Conservation (phyloP, 176 grass and related monocot genomes). For the Carex kokanica region DNA sequence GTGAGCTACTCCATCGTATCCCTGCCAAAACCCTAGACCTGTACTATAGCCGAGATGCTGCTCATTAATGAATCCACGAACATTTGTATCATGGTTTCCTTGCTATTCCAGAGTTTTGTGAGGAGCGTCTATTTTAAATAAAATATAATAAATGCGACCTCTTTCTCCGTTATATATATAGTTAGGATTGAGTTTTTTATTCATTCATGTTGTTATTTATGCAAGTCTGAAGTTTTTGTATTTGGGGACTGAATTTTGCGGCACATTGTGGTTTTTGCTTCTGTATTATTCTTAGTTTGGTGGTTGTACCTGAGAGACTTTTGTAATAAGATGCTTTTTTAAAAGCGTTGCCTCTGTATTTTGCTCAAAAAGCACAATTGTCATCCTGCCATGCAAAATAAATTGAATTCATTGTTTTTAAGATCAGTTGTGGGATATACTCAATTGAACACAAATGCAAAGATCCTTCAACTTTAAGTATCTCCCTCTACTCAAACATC, state of each 20-base stretch:
- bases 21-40: conserved; percentile 82
- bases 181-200: conserved; percentile 5
- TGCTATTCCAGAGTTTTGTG: neutral
- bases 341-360: neutral
- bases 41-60: conserved; percentile 75
- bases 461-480: no score
- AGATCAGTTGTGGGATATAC: neutral
- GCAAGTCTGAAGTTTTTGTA: neutral
- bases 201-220: conserved; percentile 14
- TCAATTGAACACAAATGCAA: no score
- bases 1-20: conserved; percentile 78
- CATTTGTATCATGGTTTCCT: conserved; percentile 6
- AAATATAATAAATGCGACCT: neutral
- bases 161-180: conserved; percentile 10
- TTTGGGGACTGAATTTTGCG: neutral
- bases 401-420: neutral
- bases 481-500: no score
- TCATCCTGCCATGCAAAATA: neutral
- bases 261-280: neutral
- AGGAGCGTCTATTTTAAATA: conserved; percentile 3
- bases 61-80: conserved; percentile 43
- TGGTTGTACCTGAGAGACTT: neutral
- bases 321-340: conserved; percentile 9
- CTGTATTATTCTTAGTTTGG: conserved; percentile 2
- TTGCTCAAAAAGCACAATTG: neutral